Evolutionary conservation across 805 yeast species (phyloP).

Genomic region (Saccharomycopsis fermentans): DNA sequence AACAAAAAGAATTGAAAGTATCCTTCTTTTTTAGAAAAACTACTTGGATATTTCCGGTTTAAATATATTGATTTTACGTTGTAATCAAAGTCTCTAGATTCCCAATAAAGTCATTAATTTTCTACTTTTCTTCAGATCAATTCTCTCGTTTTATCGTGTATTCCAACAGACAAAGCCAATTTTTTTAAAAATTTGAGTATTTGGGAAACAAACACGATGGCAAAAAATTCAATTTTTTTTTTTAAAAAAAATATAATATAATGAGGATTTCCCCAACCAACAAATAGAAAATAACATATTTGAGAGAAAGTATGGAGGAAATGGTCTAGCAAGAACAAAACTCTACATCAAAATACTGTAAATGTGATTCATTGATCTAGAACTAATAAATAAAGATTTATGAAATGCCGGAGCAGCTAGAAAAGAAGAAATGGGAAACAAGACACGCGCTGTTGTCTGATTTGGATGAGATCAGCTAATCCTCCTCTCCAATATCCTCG

Average conservation of each 20-base stretch:
- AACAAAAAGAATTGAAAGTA: not conserved
- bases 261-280: too few relatives aligned
- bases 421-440: too few relatives aligned
- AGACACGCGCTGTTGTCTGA: too few relatives aligned
- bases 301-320: too few relatives aligned
- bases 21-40: too few relatives aligned
- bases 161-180: not conserved
- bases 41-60: not conserved
- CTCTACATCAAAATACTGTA: too few relatives aligned
- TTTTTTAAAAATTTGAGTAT: not conserved
- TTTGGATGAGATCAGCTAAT: not conserved
- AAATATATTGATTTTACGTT: not conserved
- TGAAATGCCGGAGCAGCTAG: too few relatives aligned
- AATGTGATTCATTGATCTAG: too few relatives aligned
- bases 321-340: too few relatives aligned
- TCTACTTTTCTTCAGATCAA: not conserved
- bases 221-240: not conserved
- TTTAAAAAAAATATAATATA: too few relatives aligned
- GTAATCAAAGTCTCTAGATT: not conserved
- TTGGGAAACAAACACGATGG: not conserved
- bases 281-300: too few relatives aligned
- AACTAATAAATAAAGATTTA: too few relatives aligned
- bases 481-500: constrained; percentile 64
- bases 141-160: not conserved
- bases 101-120: not conserved